These are phyloP conservation scores for Stephania cephalantha DNA, from an alignment of 164 flowering plant genomes.

Conservation along the genomic window DNA sequence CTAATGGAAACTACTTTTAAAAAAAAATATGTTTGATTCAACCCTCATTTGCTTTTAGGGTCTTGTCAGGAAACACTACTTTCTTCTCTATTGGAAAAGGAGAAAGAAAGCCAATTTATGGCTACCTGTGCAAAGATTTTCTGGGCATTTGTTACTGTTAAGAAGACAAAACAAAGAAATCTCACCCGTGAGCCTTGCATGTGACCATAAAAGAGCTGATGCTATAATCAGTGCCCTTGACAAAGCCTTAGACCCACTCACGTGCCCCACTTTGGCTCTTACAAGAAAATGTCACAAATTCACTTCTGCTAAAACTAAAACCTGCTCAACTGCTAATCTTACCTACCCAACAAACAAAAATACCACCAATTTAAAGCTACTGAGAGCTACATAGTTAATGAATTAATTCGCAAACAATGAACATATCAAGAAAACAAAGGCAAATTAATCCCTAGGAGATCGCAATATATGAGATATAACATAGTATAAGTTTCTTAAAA, in stretches of 20 bases:
- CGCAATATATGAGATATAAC: too few species aligned
- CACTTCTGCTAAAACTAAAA: neutral
- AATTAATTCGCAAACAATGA: neutral
- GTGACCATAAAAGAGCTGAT: constrained; percentile 64
- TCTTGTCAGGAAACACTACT: neutral
- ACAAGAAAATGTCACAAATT: neutral
- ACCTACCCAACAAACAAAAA: too few species aligned
- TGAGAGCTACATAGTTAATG: too few species aligned
- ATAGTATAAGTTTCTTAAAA: too few species aligned
- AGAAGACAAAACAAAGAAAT: constrained; percentile 33
- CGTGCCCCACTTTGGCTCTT: constrained; percentile 42
- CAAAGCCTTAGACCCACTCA: constrained; percentile 33
- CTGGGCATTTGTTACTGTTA: constrained; percentile 4
- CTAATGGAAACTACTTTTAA: neutral
- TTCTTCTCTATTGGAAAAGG: neutral
- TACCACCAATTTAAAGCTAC: too few species aligned
- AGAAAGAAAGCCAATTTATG: neutral
- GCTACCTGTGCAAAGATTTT: constrained; percentile 2
- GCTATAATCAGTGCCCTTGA: constrained; percentile 65
- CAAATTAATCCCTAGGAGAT: neutral
- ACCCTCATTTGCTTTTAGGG: neutral
- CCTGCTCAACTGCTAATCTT: too few species aligned
- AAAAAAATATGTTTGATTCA: neutral
- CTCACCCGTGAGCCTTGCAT: constrained; percentile 84
- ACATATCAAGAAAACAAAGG: neutral